Evolutionary conservation across 2,329 filamentous ascomycete genomes (phyloP).

Genomic region (Claviceps cyperi): DNA sequence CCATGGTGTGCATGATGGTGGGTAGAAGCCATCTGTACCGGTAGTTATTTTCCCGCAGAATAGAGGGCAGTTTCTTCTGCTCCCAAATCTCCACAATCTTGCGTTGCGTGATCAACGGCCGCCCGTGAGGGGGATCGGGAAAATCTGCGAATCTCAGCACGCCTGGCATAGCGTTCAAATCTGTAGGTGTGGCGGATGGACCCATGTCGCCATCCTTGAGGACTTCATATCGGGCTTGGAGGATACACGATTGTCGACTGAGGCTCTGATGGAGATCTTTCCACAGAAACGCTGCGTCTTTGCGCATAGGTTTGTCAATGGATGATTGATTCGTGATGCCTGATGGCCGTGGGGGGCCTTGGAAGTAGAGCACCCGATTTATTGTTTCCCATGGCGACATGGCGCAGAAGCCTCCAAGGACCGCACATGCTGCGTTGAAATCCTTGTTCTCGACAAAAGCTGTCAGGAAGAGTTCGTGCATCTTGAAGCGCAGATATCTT

Average conservation of each 20-base stretch:
- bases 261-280: conserved; percentile 40
- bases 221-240: conserved; percentile 42
- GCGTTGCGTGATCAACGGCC: conserved; percentile 33
- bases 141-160: conserved; percentile 45
- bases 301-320: conserved; percentile 24
- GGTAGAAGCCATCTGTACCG: conserved; percentile 19
- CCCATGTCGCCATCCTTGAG: conserved; percentile 33
- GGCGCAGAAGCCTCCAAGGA: conserved; percentile 43
- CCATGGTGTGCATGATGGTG: conserved; percentile 4
- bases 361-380: conserved; percentile 39
- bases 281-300: conserved; percentile 30
- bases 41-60: conserved; percentile 38
- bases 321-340: conserved; percentile 30
- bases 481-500: conserved; percentile 12
- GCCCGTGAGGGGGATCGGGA: conserved; percentile 38
- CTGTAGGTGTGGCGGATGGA: conserved; percentile 15
- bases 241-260: conserved; percentile 39
- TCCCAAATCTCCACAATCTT: conserved; percentile 43
- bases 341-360: conserved; percentile 29
- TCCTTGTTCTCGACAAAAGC: conserved; percentile 36
- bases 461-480: conserved; percentile 48
- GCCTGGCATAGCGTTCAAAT: conserved; percentile 30
- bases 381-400: conserved; percentile 37
- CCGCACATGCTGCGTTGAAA: conserved; percentile 31
- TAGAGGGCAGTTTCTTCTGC: conserved; percentile 30